Percentiles rank a stretch among this genome's conserved stretches.
phyloP scores from a whole-genome alignment of 2,329 filamentous ascomycete species.

The Fusarium pseudograminearum region DNA sequence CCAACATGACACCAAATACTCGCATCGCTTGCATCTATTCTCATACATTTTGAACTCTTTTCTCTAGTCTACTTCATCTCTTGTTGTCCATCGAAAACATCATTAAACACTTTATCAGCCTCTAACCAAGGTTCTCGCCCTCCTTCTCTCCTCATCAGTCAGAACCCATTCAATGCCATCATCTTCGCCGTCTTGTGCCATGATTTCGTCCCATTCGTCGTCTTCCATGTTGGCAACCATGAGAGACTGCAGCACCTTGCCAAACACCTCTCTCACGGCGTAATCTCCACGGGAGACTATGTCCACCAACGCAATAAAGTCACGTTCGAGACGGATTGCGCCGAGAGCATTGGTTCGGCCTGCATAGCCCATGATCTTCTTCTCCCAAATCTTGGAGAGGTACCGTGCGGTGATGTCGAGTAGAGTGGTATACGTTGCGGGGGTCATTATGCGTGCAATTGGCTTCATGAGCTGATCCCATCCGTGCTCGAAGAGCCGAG shows the following conservation, averaged over 20 bases:
- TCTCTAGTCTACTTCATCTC: conserved; percentile 28
- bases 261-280: conserved; percentile 80
- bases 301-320: conserved; percentile 80
- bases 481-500: conserved; percentile 81
- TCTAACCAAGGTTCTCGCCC: conserved; percentile 76
- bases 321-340: conserved; percentile 84
- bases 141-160: conserved; percentile 77
- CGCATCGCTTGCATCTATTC: conserved; percentile 16
- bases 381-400: conserved; percentile 84
- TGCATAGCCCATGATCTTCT: conserved; percentile 83
- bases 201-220: conserved; percentile 89
- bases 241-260: conserved; percentile 80
- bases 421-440: conserved; percentile 79
- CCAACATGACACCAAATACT: conserved; percentile 6
- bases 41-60: conserved; percentile 28
- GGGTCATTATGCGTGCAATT: conserved; percentile 84
- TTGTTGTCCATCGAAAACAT: conserved; percentile 18
- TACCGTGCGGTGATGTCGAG: conserved; percentile 80
- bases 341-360: conserved; percentile 85
- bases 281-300: conserved; percentile 79
- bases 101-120: conserved; percentile 32
- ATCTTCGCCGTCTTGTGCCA: conserved; percentile 60
- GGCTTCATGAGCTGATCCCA: conserved; percentile 91
- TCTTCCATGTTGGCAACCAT: conserved; percentile 95
- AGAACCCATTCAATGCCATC: conserved; percentile 79